Base-by-base conservation (phyloP, 805 yeast genomes). In the Nakazawaea laoshanensis region DNA sequence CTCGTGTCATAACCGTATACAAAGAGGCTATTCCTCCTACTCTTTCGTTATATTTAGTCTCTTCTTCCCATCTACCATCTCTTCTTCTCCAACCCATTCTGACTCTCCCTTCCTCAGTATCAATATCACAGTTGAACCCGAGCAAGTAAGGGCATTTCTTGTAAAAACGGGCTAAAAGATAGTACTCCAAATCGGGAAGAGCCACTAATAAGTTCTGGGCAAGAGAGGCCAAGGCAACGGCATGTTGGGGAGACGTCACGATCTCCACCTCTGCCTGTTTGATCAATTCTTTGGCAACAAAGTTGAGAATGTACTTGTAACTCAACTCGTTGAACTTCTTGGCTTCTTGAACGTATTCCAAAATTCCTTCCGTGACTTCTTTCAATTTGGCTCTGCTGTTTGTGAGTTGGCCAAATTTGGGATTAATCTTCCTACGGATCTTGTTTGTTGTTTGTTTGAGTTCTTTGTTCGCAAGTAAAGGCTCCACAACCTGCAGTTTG, bases 231-330 rank as follows among this genome's bases (percentile, higher is more conserved):
- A 92, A 58, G 1, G 98, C 94, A 7, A 82, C 47, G 0, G 96
- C 83, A 3, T 87, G 74, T 27, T 73, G 70, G 2, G 94, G 77
- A 37, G 78, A 72, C 0, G 83, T 94, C 11, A 81, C 67, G 7
- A 86, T 88, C 54, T 92, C 98, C 1, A 94, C 74, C 54, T 88
- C 97, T 1, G 96, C 89, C 57, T 92, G 98, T 18, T 81, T 74
- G 1, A 92, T 84, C 2, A 88, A 59, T 3, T 89, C 82, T 49
- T 92, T 92, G 4, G 96, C 81, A 19, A 83, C 69, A 48, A 79
- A 80, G 49, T 92, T 92, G 22, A 87, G 57, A 5, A 82, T 66
- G 87, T 94, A 88, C 21, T 67, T 53, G 46, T 60, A 82, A 1
- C 78, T 80, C 12, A 80, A 47, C 3, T 66, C 67, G 40, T 68